Conservation (phyloP, 441 rosid genomes). For the Mallotus repandus region DNA sequence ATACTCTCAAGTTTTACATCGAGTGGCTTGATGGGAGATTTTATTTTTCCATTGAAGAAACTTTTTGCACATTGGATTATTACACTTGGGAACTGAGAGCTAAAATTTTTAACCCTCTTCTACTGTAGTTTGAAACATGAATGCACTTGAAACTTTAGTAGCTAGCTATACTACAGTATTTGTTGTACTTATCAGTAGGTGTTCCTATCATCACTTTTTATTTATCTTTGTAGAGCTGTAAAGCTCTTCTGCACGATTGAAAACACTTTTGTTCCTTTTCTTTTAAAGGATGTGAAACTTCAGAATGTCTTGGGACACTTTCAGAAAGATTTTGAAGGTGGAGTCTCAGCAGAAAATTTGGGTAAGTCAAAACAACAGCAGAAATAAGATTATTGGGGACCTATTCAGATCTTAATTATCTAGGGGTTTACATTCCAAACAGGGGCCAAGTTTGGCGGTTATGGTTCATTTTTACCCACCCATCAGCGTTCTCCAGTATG, state of each 20-base stretch:
- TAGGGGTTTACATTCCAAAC: slow-evolving; percentile 33
- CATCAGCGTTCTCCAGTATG: slow-evolving; percentile 77
- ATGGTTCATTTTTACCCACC: slow-evolving; percentile 92
- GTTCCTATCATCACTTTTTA: slow-evolving; percentile 3
- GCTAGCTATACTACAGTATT: neutral
- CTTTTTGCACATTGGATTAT: neutral
- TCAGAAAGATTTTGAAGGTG: slow-evolving; percentile 67
- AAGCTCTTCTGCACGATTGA: slow-evolving; percentile 12
- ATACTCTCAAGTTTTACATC: neutral
- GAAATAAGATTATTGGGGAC: slow-evolving; percentile 35
- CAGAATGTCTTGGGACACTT: slow-evolving; percentile 76
- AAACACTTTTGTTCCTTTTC: slow-evolving; percentile 21
- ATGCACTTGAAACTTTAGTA: slow-evolving; percentile 16
- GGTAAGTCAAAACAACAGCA: slow-evolving; percentile 54
- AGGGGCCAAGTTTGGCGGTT: slow-evolving; percentile 97
- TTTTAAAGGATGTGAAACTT: slow-evolving; percentile 64
- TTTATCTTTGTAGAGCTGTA: slow-evolving; percentile 1
- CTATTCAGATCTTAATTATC: slow-evolving; percentile 28
- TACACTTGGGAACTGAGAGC: neutral
- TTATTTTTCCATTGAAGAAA: neutral
- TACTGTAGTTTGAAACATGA: neutral
- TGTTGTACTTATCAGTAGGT: neutral
- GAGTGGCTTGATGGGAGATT: slow-evolving; percentile 3
- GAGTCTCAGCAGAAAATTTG: slow-evolving; percentile 53
- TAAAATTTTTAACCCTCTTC: slow-evolving; percentile 1